A percentile compares a stretch with the other conserved stretches of the same genome.
These are phyloP conservation scores for Calophaca sinica DNA, from an alignment of 306 rosid genomes.

Conservation along the genomic window DNA sequence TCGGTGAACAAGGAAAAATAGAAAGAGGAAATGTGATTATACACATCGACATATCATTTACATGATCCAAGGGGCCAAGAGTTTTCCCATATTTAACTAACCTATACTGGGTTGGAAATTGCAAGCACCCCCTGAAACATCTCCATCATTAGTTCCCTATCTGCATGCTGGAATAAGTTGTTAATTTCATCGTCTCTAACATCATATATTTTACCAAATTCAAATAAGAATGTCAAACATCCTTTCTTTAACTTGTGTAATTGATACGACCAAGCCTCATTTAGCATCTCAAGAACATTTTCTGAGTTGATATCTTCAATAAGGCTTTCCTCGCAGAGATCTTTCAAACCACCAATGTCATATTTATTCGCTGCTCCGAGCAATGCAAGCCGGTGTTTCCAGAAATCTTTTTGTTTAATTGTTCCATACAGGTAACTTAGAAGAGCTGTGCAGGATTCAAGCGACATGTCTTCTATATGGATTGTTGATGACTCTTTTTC, in stretches of 20 bases:
- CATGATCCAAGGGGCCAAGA: constrained; percentile 14
- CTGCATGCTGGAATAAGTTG: constrained; percentile 69
- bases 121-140: constrained; percentile 90
- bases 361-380: constrained; percentile 87
- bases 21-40: constrained; percentile 21
- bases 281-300: constrained; percentile 83
- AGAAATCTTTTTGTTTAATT: constrained; percentile 77
- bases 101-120: constrained; percentile 66
- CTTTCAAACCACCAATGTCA: constrained; percentile 67
- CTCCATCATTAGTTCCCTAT: constrained; percentile 77
- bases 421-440: constrained; percentile 79
- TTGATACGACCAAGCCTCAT: constrained; percentile 82
- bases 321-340: constrained; percentile 86
- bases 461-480: constrained; percentile 79
- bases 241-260: constrained; percentile 83
- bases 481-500: constrained; percentile 83
- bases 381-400: constrained; percentile 79
- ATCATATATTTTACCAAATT: constrained; percentile 87
- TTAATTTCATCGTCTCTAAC: constrained; percentile 68
- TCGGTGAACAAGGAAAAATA: background rate
- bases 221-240: constrained; percentile 74
- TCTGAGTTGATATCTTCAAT: constrained; percentile 76
- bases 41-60: constrained; percentile 38
- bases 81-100: background rate
- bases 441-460: constrained; percentile 70